phyloP scores from a whole-genome alignment of 768 basidiomycete genomes.

The Boletus subcaerulescens region DNA sequence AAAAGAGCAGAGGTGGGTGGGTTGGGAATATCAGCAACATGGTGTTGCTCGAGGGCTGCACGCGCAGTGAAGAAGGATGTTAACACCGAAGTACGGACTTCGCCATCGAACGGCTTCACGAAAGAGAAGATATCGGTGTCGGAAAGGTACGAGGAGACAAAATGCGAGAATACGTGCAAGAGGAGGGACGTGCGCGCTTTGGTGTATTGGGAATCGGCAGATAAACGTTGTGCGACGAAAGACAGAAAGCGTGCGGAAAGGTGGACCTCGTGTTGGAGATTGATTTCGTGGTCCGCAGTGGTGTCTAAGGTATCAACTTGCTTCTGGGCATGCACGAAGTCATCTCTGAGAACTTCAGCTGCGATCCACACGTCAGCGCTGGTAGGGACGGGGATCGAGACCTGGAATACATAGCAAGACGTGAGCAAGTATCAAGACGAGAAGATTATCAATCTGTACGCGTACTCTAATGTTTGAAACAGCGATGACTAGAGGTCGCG shows the following conservation, averaged over 20 bases:
- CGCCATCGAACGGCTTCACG: slow-evolving; percentile 68
- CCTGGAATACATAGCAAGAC: slow-evolving; percentile 36
- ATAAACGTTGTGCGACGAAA: slow-evolving; percentile 65
- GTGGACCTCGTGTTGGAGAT: slow-evolving; percentile 67
- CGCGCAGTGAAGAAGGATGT: slow-evolving; percentile 77
- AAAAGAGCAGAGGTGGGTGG: slow-evolving; percentile 68
- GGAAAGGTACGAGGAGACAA: slow-evolving; percentile 71
- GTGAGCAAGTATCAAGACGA: slow-evolving; percentile 4
- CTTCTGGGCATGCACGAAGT: slow-evolving; percentile 69
- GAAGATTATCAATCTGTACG: slow-evolving; percentile 9
- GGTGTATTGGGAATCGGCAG: slow-evolving; percentile 50
- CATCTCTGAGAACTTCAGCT: slow-evolving; percentile 88
- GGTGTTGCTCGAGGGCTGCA: slow-evolving; percentile 59
- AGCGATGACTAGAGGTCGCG: slow-evolving; percentile 36
- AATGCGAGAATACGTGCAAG: slow-evolving; percentile 69
- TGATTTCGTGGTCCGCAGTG: slow-evolving; percentile 49
- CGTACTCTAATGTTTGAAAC: slow-evolving; percentile 35
- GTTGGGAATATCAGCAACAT: slow-evolving; percentile 53
- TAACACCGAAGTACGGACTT: slow-evolving; percentile 73
- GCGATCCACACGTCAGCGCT: slow-evolving; percentile 82
- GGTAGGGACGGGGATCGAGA: slow-evolving; percentile 88
- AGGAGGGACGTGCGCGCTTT: slow-evolving; percentile 64
- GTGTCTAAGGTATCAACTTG: slow-evolving; percentile 56
- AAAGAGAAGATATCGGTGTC: slow-evolving; percentile 80
- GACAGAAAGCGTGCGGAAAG: slow-evolving; percentile 81